These are phyloP conservation scores for Musa itinerans DNA, from an alignment of 176 grass and related monocot genomes.

Conservation along the genomic window DNA sequence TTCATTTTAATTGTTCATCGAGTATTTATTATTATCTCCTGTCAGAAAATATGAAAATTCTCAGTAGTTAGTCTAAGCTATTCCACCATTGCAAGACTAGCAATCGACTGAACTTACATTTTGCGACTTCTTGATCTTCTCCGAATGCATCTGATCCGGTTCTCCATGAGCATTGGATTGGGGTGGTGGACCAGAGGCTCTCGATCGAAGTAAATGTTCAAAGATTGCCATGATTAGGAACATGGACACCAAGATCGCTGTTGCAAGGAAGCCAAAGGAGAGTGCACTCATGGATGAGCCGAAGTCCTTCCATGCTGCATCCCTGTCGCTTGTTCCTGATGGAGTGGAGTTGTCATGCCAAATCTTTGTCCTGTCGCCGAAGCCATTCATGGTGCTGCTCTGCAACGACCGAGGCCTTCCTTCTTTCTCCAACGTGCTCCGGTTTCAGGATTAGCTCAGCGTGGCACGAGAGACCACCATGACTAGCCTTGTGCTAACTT, in stretches of 20 bases:
- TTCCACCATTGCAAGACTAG: neutral
- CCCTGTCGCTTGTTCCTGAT: neutral
- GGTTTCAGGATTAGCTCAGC: neutral
- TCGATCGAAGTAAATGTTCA: conserved; percentile 13
- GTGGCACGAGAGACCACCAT: too few relatives aligned
- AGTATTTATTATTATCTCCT: neutral
- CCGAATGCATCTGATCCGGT: neutral
- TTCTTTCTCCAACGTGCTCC: neutral
- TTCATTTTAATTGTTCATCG: too few relatives aligned
- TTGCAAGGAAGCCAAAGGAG: conserved; percentile 8
- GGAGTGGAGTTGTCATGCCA: neutral
- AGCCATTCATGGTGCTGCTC: neutral
- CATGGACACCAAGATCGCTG: conserved; percentile 4
- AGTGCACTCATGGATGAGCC: conserved; percentile 3
- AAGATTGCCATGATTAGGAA: conserved; percentile 23
- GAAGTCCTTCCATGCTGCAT: neutral
- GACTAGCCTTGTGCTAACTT: too few relatives aligned
- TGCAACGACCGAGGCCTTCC: neutral
- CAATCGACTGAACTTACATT: neutral
- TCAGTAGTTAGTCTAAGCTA: too few relatives aligned
- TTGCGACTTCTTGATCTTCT: neutral
- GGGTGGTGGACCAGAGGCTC: neutral
- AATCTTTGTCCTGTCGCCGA: neutral
- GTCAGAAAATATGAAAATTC: neutral
- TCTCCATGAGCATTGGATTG: neutral